Percentiles rank a stretch among this genome's conserved stretches.
Evolutionary conservation across 1,139 yeast species (phyloP).

Genomic region (Geotrichum carabidarum): DNA sequence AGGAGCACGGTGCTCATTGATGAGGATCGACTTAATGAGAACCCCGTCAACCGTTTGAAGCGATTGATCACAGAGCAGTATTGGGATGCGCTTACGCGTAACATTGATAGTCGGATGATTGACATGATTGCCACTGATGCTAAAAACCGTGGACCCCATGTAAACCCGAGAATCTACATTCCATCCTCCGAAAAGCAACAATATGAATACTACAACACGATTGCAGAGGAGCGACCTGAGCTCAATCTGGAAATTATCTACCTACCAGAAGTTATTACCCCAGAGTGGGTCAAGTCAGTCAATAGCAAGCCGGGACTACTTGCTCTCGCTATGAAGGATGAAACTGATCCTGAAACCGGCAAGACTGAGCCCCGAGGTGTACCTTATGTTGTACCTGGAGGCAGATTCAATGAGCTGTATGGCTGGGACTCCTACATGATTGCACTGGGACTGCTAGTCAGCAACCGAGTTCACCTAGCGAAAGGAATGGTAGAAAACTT

Average conservation of each 20-base stretch:
- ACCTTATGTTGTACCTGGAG: conserved; percentile 96
- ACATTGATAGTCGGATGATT: conserved; percentile 57
- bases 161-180: conserved; percentile 66
- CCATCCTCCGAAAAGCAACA: conserved; percentile 70
- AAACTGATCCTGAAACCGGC: conserved; percentile 44
- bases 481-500: conserved; percentile 91
- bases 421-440: conserved; percentile 99
- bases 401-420: conserved; percentile 89
- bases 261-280: conserved; percentile 55
- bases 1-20: conserved; percentile 71
- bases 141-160: conserved; percentile 61
- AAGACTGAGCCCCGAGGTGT: conserved; percentile 52
- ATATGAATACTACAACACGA: conserved; percentile 57
- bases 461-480: conserved; percentile 63
- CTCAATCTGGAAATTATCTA: conserved; percentile 68
- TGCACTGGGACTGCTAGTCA: conserved; percentile 71
- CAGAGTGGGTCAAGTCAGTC: conserved; percentile 66
- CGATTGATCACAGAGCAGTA: conserved; percentile 72
- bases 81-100: conserved; percentile 77
- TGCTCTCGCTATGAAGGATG: conserved; percentile 62
- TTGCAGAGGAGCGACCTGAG: conserved; percentile 54
- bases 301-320: conserved; percentile 82
- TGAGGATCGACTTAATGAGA: conserved; percentile 78
- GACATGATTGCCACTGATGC: conserved; percentile 72
- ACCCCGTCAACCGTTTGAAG: conserved; percentile 74